Evolutionary conservation across 2,329 filamentous ascomycete species (phyloP).

Genomic region (Monilinia fructicola): DNA sequence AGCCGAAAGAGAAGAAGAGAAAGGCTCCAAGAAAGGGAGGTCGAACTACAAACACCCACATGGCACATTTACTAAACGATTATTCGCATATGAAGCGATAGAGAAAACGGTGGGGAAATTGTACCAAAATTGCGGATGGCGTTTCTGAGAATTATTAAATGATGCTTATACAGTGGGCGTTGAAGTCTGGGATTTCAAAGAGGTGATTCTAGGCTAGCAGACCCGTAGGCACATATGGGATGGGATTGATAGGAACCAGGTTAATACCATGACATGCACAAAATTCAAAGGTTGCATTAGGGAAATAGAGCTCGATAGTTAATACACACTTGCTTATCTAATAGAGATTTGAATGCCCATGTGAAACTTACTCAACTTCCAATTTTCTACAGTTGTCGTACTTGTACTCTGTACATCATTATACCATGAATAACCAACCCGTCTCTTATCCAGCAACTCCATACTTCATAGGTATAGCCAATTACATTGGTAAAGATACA

Average conservation of each 20-base stretch:
- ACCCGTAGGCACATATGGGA: background rate
- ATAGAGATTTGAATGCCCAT: background rate
- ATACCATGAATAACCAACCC: background rate
- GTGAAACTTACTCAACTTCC: too few species aligned
- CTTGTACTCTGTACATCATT: background rate
- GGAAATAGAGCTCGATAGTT: background rate
- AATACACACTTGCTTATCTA: background rate
- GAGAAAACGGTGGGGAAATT: background rate
- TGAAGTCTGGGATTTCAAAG: background rate
- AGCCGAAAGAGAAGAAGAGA: constrained; percentile 43
- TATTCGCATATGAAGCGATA: constrained; percentile 37
- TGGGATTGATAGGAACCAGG: background rate
- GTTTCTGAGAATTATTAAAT: background rate
- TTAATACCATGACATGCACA: background rate
- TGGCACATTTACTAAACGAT: constrained; percentile 40
- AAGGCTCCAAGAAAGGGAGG: constrained; percentile 40
- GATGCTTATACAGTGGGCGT: constrained; percentile 3
- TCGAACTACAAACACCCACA: constrained; percentile 42
- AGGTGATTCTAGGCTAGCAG: background rate
- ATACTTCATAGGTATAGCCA: background rate
- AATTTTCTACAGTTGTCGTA: background rate
- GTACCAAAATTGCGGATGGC: constrained; percentile 11
- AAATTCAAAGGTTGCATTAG: background rate
- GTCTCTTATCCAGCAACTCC: background rate
- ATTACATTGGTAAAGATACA: background rate